A percentile compares a stretch with the other conserved stretches of the same genome.
Conservation (phyloP, 2,329 filamentous ascomycete genomes). For the Cladophialophora carrionii region DNA sequence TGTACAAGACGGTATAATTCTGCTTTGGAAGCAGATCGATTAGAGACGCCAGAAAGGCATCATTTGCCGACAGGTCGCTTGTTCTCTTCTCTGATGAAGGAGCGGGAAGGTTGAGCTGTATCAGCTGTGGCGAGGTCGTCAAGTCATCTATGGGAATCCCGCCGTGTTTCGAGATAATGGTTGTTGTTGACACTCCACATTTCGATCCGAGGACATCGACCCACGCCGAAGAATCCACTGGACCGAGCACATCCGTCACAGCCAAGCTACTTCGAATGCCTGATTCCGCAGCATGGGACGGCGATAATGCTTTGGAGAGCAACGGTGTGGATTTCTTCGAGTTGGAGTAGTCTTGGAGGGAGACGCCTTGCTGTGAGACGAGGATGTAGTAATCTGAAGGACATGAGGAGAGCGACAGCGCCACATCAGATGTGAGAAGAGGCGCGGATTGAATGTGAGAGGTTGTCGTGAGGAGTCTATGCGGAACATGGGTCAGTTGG, state of each 20-base stretch:
- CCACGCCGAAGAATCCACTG: conserved; percentile 51
- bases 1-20: conserved; percentile 75
- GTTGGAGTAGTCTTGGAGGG: conserved; percentile 66
- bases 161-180: conserved; percentile 47
- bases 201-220: conserved; percentile 49
- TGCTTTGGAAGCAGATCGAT: conserved; percentile 52
- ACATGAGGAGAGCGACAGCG: conserved; percentile 62
- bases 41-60: conserved; percentile 53
- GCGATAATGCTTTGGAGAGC: conserved; percentile 36
- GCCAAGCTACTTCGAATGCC: conserved; percentile 56
- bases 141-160: conserved; percentile 34
- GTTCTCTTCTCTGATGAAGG: conserved; percentile 34
- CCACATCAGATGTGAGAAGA: conserved; percentile 50
- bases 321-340: conserved; percentile 57
- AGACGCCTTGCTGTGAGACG: conserved; percentile 74
- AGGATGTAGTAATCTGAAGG: conserved; percentile 77
- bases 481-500: conserved; percentile 14
- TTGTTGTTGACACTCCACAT: conserved; percentile 52
- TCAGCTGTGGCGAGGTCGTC: conserved; percentile 42
- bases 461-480: conserved; percentile 45
- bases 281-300: conserved; percentile 5
- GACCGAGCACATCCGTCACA: conserved; percentile 58
- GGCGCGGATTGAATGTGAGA: conserved; percentile 50
- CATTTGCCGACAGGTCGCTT: conserved; percentile 35
- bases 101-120: conserved; percentile 52